These are phyloP conservation scores for Trichophaea hybrida DNA, from an alignment of 2,329 filamentous ascomycete species.

Conservation along the genomic window DNA sequence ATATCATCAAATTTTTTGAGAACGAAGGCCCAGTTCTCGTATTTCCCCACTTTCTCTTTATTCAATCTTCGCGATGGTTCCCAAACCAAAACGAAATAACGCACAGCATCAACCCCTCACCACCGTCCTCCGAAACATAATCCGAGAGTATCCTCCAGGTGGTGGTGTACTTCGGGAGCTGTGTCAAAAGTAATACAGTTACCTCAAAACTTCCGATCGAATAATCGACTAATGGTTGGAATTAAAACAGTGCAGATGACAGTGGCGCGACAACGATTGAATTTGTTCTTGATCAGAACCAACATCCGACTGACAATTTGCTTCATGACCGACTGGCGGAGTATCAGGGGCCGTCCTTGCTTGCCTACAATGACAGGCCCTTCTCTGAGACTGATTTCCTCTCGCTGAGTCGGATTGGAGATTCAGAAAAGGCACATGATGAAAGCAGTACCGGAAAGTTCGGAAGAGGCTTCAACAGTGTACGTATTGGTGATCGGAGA, in stretches of 20 bases:
- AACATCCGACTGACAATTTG: conserved; percentile 25
- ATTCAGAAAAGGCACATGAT: conserved; percentile 29
- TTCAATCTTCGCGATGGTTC: neutral
- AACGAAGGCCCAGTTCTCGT: too few species aligned
- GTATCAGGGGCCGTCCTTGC: conserved; percentile 30
- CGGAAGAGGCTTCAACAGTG: conserved; percentile 31
- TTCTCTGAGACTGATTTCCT: conserved; percentile 29
- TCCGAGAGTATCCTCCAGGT: conserved; percentile 28
- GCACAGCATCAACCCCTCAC: conserved; percentile 5
- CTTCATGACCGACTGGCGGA: conserved; percentile 26
- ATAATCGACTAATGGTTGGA: neutral
- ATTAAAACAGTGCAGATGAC: conserved; percentile 24
- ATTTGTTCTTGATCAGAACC: conserved; percentile 27
- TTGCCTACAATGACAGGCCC: conserved; percentile 29
- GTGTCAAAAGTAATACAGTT: conserved; percentile 13
- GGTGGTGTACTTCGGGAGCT: conserved; percentile 22
- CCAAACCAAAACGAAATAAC: conserved; percentile 1
- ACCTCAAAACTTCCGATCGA: too few species aligned
- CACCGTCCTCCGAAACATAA: conserved; percentile 27
- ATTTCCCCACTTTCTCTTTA: too few species aligned
- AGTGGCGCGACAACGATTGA: conserved; percentile 24
- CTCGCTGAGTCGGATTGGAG: conserved; percentile 28
- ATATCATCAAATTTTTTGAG: too few species aligned
- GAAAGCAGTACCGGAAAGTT: conserved; percentile 30
- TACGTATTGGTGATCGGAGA: conserved; percentile 10